phyloP scores from a whole-genome alignment of 345 rosid genomes.

The Citrus medica region DNA sequence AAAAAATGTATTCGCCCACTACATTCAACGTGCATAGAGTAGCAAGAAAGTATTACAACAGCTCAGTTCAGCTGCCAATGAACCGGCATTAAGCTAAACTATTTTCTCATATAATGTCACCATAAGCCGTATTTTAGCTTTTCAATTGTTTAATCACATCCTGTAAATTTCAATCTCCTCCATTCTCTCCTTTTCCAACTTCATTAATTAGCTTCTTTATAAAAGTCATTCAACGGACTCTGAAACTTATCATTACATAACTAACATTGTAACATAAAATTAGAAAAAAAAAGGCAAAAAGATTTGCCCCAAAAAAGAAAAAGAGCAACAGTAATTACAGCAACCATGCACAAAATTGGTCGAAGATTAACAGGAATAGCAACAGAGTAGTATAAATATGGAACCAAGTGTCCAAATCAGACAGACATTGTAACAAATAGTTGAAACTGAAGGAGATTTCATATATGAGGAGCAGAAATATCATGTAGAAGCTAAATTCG shows the following conservation, averaged over 20 bases:
- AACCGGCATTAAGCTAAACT: not conserved
- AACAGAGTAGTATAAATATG: not conserved
- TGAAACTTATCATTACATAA: too few species aligned
- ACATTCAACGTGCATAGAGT: not conserved
- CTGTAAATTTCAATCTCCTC: not conserved
- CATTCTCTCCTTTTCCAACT: not conserved
- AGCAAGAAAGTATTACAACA: not conserved
- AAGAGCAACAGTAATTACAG: too few species aligned
- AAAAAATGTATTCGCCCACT: too few species aligned
- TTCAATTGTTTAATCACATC: not conserved
- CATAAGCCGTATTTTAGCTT: not conserved
- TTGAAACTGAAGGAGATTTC: not conserved
- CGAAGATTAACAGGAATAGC: not conserved
- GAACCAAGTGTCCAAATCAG: not conserved
- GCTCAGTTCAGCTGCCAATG: not conserved
- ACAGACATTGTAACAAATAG: not conserved
- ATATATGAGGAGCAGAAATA: not conserved
- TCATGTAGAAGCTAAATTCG: not conserved
- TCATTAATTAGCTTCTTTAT: not conserved
- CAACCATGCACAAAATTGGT: not conserved
- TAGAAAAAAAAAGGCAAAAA: too few species aligned
- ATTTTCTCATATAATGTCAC: not conserved
- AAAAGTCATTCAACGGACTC: too few species aligned
- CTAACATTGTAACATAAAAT: too few species aligned
- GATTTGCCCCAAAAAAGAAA: too few species aligned